These are phyloP conservation scores for Evernia prunastri DNA, from an alignment of 495 filamentous ascomycete genomes.

Conservation along the genomic window DNA sequence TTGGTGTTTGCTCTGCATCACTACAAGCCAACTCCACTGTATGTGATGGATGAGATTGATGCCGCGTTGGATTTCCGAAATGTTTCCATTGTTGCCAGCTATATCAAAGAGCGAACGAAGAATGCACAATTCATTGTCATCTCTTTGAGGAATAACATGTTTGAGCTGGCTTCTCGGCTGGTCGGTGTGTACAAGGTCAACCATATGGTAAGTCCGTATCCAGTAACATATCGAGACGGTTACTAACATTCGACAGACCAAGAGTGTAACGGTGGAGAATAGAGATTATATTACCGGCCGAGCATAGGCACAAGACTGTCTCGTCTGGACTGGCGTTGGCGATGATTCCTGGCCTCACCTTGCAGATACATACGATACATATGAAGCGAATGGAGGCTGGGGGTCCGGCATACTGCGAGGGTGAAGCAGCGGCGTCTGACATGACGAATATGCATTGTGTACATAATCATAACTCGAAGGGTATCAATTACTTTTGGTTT, in stretches of 20 bases:
- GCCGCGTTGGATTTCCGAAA: constrained; percentile 96
- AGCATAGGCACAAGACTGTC: constrained; percentile 5
- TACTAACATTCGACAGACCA: constrained; percentile 47
- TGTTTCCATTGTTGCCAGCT: constrained; percentile 95
- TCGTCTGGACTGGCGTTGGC: background rate
- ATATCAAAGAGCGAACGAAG: constrained; percentile 98
- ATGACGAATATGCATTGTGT: background rate
- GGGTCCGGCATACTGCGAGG: background rate
- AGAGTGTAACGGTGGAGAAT: constrained; percentile 94
- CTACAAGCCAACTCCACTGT: constrained; percentile 94
- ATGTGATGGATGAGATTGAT: constrained; percentile 99
- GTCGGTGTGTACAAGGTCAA: constrained; percentile 99
- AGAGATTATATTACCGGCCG: constrained; percentile 64
- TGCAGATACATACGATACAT: background rate
- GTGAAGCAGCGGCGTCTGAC: background rate
- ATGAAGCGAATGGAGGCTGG: background rate
- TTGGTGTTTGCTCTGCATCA: constrained; percentile 96
- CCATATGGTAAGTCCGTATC: constrained; percentile 66
- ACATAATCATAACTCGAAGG: background rate
- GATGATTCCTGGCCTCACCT: background rate
- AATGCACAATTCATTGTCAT: constrained; percentile 99
- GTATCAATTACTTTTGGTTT: background rate
- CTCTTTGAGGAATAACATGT: constrained; percentile 98
- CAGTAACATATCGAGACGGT: background rate
- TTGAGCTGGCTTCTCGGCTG: constrained; percentile 87